Evolutionary conservation across 2,329 filamentous ascomycete genomes (phyloP), one percentile per base, ranked within the genome.

Genomic region (Botrytis porri): DNA sequence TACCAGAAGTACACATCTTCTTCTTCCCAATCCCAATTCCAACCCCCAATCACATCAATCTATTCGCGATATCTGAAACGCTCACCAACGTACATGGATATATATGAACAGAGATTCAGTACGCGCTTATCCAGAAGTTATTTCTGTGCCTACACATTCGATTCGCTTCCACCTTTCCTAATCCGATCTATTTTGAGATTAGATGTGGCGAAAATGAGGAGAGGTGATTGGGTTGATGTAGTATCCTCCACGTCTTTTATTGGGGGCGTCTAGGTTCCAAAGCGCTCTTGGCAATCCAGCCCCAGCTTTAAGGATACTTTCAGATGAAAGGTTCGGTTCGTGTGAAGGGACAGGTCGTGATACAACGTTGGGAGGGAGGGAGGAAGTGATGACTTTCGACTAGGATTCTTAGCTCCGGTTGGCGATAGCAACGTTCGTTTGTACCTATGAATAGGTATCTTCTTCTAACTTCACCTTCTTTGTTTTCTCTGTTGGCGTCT

Each of bases 171-270:
- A 41, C 57, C 35, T 48, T 69, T 65, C 54, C 41, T n/a, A 41
- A 45, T 51, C 29, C 18, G 29, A 59, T 73, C 73, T 74, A 73
- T 74, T 74, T 74, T 64, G 73, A 71, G 72, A 71, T 62, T 54
- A 43, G 48, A 71, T 62, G 71, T 66, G 69, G 61, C 37, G 65
- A 20, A 54, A 65, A 35, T 57, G 37, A 39, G 25, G 14, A 39
- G 29, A 45, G 45, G 32, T 66, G 25, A 66, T 71, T 71, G 69
- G 61, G 5, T 45, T 32, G 16, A 25, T 32, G 9, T 54, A 60
- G n/a, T n/a, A 43, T 22, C 39, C 16, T 8, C 16, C 51, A 69
- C 66, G 51, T 39, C 51, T 54, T 59, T 32, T 60, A 51, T 71
- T 71, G 32, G 59, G 69, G 59, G 43, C 37, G 54, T 70, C 54